Base-by-base conservation (phyloP, 768 basidiomycete genomes). In the Lenzites betulinus region DNA sequence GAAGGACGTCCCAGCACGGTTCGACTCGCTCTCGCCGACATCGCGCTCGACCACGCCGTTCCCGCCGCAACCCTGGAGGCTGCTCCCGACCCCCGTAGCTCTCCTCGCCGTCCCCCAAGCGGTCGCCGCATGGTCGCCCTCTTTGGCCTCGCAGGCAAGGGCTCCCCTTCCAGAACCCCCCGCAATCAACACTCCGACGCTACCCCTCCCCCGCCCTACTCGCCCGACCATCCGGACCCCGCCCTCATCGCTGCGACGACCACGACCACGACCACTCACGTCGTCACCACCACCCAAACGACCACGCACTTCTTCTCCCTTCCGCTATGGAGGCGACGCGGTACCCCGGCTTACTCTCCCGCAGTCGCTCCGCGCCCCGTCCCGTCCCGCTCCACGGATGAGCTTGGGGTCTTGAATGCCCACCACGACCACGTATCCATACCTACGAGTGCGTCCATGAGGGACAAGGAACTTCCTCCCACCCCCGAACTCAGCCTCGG, bases 281-380 rank as follows among this genome's bases (percentile, higher is more conserved):
- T 79, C 9, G 77, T 78, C 8, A 80, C 82, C 23, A 79, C 82
- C n/a, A 79, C 80, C 13, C 75, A 77, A 51, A 79, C 80, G 13
- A 76, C 82, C 13, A 80, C 83, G 23, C 85, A 84, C 72, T 84
- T 89, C 73, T 84, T 90, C 72, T 85, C 88, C 23, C 72, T 87
- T 25, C 84, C 87, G 16, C 77, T 80, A 61, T 88, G 87, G 87
- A 82, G 78, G 67, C 86, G 82, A 65, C 85, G 81, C 60, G 75
- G 73, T 28, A 68, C 73, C 33, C 69, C 74, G 48, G 64, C 70
- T 22, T 67, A 76, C 23, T 67, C 66, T 30, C 63, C 74, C 36
- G 64, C 73, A 20, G 60, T 41, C 22, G 42, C 53, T 15, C 9
- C 76, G 66, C 61, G 73, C 57, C 73, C 66, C 55, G 58, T 65